phyloP scores from a whole-genome alignment of 2,329 filamentous ascomycete species.

The Talaromyces islandicus region DNA sequence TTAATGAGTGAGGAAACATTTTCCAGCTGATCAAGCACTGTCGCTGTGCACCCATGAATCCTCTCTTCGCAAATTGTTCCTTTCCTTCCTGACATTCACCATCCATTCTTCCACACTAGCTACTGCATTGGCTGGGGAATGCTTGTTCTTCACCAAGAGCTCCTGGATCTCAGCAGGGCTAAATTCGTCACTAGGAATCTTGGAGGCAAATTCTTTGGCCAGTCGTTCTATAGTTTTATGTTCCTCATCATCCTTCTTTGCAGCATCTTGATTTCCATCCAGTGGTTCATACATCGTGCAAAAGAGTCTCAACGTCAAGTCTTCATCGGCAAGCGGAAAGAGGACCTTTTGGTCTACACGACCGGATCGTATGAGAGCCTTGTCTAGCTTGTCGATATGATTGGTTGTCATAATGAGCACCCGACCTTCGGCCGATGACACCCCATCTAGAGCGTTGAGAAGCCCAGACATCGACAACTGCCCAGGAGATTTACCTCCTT shows the following conservation, averaged over 20 bases:
- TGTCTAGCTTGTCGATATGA: conserved; percentile 64
- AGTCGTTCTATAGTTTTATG: conserved; percentile 1
- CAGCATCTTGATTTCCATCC: neutral
- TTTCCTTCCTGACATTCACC: neutral
- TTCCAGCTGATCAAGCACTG: neutral
- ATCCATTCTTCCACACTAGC: conserved; percentile 2
- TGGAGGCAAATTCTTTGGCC: neutral
- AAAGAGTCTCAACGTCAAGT: neutral
- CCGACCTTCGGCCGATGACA: conserved; percentile 70
- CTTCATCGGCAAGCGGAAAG: neutral
- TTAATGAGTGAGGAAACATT: neutral
- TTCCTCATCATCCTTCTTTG: neutral
- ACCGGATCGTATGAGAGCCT: conserved; percentile 67
- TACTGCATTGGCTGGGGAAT: conserved; percentile 3
- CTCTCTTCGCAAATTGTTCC: neutral
- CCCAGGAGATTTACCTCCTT: conserved; percentile 1
- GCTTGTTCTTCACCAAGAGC: conserved; percentile 1
- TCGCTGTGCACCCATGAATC: neutral
- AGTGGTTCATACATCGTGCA: neutral
- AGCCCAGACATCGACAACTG: conserved; percentile 61
- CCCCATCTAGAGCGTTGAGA: conserved; percentile 78
- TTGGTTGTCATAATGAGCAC: conserved; percentile 82
- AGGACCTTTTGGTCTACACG: conserved; percentile 47
- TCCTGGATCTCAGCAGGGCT: conserved; percentile 2
- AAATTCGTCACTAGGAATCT: neutral